These are phyloP conservation scores for Myxozyma melibiosi DNA, from an alignment of 805 yeast genomes.

Conservation along the genomic window DNA sequence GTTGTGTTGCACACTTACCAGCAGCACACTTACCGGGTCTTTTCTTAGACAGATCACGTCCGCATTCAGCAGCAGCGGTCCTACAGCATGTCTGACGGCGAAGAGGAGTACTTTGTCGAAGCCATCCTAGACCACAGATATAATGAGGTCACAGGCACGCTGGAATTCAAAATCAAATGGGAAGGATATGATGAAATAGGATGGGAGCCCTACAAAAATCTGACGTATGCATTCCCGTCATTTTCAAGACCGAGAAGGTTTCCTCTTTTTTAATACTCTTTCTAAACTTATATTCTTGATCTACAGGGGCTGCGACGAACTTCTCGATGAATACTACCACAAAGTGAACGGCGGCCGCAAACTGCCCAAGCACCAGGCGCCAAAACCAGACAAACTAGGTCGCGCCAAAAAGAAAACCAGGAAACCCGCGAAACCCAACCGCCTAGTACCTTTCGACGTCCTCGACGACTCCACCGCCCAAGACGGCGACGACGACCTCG, in stretches of 20 bases:
- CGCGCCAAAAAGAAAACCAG: too few relatives aligned
- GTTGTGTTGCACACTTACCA: too few relatives aligned
- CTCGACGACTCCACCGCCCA: too few relatives aligned
- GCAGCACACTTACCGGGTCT: too few relatives aligned
- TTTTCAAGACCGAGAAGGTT: too few relatives aligned
- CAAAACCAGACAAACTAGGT: too few relatives aligned
- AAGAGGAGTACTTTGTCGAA: conserved; percentile 4
- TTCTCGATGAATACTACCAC: conserved; percentile 1
- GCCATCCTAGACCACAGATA: conserved; percentile 1
- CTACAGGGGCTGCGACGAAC: conserved; percentile 1
- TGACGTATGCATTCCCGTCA: background rate
- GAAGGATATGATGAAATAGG: background rate
- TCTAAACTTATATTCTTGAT: background rate
- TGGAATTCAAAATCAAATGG: conserved; percentile 4
- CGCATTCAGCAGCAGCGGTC: too few relatives aligned
- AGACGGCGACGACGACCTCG: too few relatives aligned
- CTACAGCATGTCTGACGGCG: background rate
- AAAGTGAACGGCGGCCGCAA: background rate
- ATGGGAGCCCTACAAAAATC: conserved; percentile 1
- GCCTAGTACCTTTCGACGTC: too few relatives aligned
- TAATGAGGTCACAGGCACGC: background rate
- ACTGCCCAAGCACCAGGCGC: background rate
- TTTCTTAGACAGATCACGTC: too few relatives aligned
- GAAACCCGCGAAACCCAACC: too few relatives aligned
- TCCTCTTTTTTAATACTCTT: background rate